Evolutionary conservation across 306 rosid species (phyloP).

Genomic region (Dryas drummondii): DNA sequence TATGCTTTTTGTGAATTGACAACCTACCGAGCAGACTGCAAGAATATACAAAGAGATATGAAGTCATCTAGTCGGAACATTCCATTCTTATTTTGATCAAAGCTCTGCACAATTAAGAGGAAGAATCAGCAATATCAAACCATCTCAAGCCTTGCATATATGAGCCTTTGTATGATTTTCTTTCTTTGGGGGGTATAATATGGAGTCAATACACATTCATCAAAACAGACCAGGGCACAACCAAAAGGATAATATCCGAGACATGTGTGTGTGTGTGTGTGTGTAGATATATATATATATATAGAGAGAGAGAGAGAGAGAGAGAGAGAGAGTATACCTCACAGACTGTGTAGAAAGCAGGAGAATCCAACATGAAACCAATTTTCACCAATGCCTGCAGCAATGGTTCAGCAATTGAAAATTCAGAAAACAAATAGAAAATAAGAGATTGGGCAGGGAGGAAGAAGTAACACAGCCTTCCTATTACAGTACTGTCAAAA

Average conservation of each 20-base stretch:
- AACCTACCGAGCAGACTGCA: constrained; percentile 80
- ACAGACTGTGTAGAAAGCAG: constrained; percentile 79
- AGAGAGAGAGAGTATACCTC: constrained; percentile 52
- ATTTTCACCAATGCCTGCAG: constrained; percentile 71
- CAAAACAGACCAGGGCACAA: background rate
- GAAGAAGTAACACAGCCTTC: background rate
- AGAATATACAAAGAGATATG: constrained; percentile 78
- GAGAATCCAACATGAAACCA: constrained; percentile 88
- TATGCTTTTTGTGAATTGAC: background rate
- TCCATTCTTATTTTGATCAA: constrained; percentile 83
- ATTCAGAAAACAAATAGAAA: background rate
- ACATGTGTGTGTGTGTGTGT: background rate
- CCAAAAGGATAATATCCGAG: background rate
- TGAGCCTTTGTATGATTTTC: background rate
- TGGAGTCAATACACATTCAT: background rate
- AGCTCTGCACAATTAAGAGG: constrained; percentile 59
- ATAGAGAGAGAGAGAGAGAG: too few relatives aligned
- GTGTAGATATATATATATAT: too few relatives aligned
- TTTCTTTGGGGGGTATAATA: background rate
- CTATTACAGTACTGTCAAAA: background rate
- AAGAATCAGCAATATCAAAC: constrained; percentile 18
- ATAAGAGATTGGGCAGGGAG: background rate
- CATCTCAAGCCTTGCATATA: constrained; percentile 14
- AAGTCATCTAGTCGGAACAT: constrained; percentile 74
- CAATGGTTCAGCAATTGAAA: constrained; percentile 30